A percentile compares a stretch with the other conserved stretches of the same genome.
phyloP scores from a whole-genome alignment of 495 filamentous ascomycete species.

The Cercophora newfieldiana region DNA sequence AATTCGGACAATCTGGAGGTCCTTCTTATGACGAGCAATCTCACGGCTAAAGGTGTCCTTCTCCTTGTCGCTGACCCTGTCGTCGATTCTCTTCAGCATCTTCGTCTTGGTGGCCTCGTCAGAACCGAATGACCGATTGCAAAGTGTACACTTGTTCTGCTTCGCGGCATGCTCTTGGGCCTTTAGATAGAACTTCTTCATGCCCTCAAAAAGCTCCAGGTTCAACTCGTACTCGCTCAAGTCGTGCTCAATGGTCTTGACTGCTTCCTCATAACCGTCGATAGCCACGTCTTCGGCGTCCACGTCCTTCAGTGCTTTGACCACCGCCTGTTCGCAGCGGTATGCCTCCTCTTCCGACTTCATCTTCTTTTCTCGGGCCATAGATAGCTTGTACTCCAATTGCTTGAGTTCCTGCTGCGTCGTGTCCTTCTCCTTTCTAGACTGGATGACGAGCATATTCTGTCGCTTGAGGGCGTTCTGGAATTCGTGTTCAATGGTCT shows the following conservation, averaged over 20 bases:
- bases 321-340: conserved; percentile 52
- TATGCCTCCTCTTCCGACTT: conserved; percentile 65
- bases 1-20: conserved; percentile 57
- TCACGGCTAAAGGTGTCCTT: conserved; percentile 56
- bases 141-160: conserved; percentile 70
- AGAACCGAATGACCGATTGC: conserved; percentile 60
- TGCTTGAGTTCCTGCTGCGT: conserved; percentile 73
- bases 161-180: conserved; percentile 60
- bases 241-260: conserved; percentile 54
- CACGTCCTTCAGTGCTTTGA: conserved; percentile 41
- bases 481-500: conserved; percentile 70
- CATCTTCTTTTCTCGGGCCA: conserved; percentile 57
- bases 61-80: conserved; percentile 55
- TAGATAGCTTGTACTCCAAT: conserved; percentile 73
- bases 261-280: conserved; percentile 42
- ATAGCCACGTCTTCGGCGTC: conserved; percentile 34
- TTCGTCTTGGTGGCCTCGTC: conserved; percentile 56
- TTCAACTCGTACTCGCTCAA: conserved; percentile 64
- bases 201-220: conserved; percentile 57
- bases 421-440: conserved; percentile 66
- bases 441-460: conserved; percentile 52
- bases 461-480: conserved; percentile 62
- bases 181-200: conserved; percentile 63
- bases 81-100: conserved; percentile 62
- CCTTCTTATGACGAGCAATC: conserved; percentile 51